phyloP scores from a whole-genome alignment of 2,329 filamentous ascomycete genomes.

The Trichoderma sp. region DNA sequence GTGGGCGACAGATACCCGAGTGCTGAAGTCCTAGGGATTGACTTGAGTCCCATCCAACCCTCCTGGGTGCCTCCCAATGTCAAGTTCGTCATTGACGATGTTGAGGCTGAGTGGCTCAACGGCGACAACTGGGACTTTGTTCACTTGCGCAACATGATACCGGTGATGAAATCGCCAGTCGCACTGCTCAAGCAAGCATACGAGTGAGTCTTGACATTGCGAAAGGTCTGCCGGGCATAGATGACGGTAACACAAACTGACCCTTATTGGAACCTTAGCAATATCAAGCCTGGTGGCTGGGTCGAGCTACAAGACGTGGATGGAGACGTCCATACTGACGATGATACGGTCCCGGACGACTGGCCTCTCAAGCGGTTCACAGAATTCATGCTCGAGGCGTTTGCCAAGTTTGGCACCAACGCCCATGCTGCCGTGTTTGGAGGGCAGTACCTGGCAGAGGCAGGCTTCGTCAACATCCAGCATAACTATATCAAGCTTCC shows the following conservation, averaged over 20 bases:
- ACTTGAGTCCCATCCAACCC: slow-evolving; percentile 46
- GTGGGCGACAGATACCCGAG: slow-evolving; percentile 42
- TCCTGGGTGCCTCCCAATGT: slow-evolving; percentile 47
- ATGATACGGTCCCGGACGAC: slow-evolving; percentile 35
- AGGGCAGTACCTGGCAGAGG: slow-evolving; percentile 41
- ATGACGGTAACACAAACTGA: background rate
- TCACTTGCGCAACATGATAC: slow-evolving; percentile 50
- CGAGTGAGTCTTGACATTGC: slow-evolving; percentile 31
- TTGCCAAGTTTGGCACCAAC: slow-evolving; percentile 43
- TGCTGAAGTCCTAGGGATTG: slow-evolving; percentile 44
- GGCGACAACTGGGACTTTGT: slow-evolving; percentile 37
- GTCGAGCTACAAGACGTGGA: slow-evolving; percentile 48
- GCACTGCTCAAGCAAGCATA: slow-evolving; percentile 38
- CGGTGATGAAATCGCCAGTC: slow-evolving; percentile 42
- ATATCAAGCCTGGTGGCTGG: slow-evolving; percentile 48
- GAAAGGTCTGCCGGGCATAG: too few species aligned
- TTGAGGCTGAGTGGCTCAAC: slow-evolving; percentile 39
- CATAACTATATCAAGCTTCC: slow-evolving; percentile 48
- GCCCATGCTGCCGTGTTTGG: slow-evolving; percentile 45
- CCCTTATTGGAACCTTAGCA: slow-evolving; percentile 30
- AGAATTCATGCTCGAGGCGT: slow-evolving; percentile 40
- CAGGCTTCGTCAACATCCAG: slow-evolving; percentile 46
- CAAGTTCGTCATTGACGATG: slow-evolving; percentile 43
- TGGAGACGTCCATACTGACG: slow-evolving; percentile 41
- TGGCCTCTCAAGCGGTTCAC: slow-evolving; percentile 31